Evolutionary conservation across 1,284 basidiomycete species (phyloP).

Genomic region (Meripilus lineatus): DNA sequence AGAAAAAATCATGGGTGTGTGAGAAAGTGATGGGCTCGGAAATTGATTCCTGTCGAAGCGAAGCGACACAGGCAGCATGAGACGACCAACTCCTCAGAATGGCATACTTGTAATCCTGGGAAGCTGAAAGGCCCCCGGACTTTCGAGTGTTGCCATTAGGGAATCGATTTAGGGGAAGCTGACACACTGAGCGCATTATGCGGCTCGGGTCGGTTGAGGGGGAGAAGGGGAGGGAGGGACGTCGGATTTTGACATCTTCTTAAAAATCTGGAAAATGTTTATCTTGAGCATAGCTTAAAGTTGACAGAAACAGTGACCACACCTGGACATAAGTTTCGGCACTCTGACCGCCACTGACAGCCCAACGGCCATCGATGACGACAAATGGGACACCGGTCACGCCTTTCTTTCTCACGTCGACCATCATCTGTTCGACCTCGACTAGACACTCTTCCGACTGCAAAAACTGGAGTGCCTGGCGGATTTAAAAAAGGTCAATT

Average conservation of each 20-base stretch:
- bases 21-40: too few relatives aligned
- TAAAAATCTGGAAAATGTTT: conserved; percentile 24
- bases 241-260: conserved; percentile 22
- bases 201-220: conserved; percentile 14
- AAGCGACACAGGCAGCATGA: too few relatives aligned
- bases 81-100: too few relatives aligned
- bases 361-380: conserved; percentile 77
- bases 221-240: conserved; percentile 8
- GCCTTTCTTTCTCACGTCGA: conserved; percentile 62
- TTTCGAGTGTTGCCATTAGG: too few relatives aligned
- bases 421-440: conserved; percentile 66
- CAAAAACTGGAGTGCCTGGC: conserved; percentile 49
- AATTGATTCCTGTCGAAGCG: too few relatives aligned
- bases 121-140: too few relatives aligned
- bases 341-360: conserved; percentile 69
- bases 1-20: too few relatives aligned
- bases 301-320: background rate
- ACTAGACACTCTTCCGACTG: conserved; percentile 60
- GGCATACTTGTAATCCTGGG: too few relatives aligned
- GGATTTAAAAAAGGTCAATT: conserved; percentile 2
- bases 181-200: too few relatives aligned
- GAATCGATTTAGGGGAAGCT: too few relatives aligned
- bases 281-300: background rate
- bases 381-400: conserved; percentile 79
- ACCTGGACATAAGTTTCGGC: conserved; percentile 65